Percentiles rank a stretch among this genome's conserved stretches.
These are phyloP conservation scores for Eutrema japonicum DNA, from an alignment of 345 rosid species.

Conservation along the genomic window DNA sequence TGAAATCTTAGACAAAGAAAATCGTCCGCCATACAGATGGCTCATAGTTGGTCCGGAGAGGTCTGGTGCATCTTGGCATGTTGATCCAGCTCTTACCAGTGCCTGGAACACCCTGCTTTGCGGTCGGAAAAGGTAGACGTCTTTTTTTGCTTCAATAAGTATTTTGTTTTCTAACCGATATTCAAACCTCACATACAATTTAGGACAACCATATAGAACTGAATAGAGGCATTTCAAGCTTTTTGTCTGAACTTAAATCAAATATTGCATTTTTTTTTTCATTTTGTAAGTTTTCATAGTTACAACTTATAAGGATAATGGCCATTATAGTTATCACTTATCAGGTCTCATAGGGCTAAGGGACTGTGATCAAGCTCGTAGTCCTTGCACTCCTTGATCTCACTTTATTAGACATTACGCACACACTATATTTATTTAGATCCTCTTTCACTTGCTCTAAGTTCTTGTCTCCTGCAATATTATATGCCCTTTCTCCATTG, in stretches of 20 bases:
- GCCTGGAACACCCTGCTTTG: conserved; percentile 97
- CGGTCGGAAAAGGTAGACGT: conserved; percentile 84
- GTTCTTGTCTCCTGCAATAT: conserved; percentile 21
- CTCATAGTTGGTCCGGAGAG: conserved; percentile 96
- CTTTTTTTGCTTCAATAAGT: background rate
- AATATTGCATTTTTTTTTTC: background rate
- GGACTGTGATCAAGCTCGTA: conserved; percentile 2
- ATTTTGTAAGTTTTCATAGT: background rate
- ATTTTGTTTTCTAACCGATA: background rate
- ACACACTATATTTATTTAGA: background rate
- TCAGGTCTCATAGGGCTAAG: background rate
- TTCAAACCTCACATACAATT: background rate
- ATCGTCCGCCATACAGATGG: conserved; percentile 92
- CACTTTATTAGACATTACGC: background rate
- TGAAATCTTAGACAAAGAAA: conserved; percentile 69
- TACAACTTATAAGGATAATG: background rate
- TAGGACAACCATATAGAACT: background rate
- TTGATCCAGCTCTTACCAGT: conserved; percentile 96
- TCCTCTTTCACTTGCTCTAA: background rate
- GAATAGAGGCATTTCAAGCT: background rate
- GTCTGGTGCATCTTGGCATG: conserved; percentile 99
- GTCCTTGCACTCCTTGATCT: background rate
- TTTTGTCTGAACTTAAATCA: background rate
- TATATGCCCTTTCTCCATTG: conserved; percentile 11
- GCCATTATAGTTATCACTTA: conserved; percentile 6